These are phyloP conservation scores for Xylaria scruposa DNA, from an alignment of 495 filamentous ascomycete genomes.

Conservation along the genomic window DNA sequence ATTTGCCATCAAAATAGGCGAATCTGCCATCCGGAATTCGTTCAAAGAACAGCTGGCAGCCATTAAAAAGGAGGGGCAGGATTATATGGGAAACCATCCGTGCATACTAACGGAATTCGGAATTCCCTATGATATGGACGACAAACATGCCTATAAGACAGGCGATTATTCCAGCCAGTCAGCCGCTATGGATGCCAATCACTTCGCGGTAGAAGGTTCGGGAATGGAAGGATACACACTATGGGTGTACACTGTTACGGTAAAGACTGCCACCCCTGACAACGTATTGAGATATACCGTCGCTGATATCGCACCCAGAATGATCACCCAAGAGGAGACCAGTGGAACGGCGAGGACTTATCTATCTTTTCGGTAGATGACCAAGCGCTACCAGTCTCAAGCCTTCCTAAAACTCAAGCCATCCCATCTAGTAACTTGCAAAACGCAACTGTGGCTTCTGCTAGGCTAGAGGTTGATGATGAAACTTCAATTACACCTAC, in stretches of 20 bases:
- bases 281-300: background rate
- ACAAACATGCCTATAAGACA: conserved; percentile 93
- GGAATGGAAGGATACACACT: conserved; percentile 81
- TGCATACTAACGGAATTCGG: conserved; percentile 94
- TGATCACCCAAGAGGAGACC: conserved; percentile 87
- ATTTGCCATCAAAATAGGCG: conserved; percentile 90
- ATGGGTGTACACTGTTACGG: conserved; percentile 83
- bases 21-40: conserved; percentile 94
- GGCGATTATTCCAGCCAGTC: conserved; percentile 94
- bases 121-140: conserved; percentile 98
- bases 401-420: conserved; percentile 47
- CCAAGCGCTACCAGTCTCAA: conserved; percentile 65
- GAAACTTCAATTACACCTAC: conserved; percentile 65
- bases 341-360: conserved; percentile 97
- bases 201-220: conserved; percentile 87
- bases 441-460: conserved; percentile 35
- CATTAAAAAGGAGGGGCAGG: conserved; percentile 85
- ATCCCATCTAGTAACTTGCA: conserved; percentile 44
- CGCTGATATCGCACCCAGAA: conserved; percentile 59
- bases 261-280: conserved; percentile 42
- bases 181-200: conserved; percentile 95
- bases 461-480: conserved; percentile 56
- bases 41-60: conserved; percentile 89
- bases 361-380: conserved; percentile 90
- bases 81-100: conserved; percentile 89